Base-by-base conservation (phyloP, 176 grass and related monocot species). In the Thalia dealbata region DNA sequence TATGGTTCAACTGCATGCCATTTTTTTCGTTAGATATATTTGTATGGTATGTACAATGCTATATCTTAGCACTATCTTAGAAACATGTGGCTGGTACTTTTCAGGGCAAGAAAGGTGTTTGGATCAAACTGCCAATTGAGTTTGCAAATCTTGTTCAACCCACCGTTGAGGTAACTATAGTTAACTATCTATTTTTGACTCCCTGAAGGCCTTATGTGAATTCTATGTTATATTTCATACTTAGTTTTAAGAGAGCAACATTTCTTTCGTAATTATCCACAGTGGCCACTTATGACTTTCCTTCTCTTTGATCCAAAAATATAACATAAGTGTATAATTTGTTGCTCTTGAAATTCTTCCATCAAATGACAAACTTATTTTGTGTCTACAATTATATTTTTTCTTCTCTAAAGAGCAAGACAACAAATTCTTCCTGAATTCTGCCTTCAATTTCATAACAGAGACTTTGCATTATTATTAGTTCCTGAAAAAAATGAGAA, bases 61-160 rank as follows among this genome's bases (percentile, higher is more conserved):
- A 67, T 19, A 27, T n/a, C n/a, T n/a, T n/a, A n/a, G n/a, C n/a
- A n/a, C n/a, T n/a, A n/a, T n/a, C n/a, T n/a, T n/a, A n/a, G n/a
- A n/a, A n/a, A n/a, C n/a, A 10, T 67, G 41, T 67, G 64, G 1
- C 35, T 68, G 27, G 16, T 45, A 68, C 10, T 44, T 19, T n/a
- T 38, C 78, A 96, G 89, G 95, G 85, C 82, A 88, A 86, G 84
- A 81, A 76, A 84, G 95, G 89, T 79, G 87, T 97, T 30, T 97
- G 95, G 95, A 79, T 97, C 67, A 92, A 97, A 84, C 74, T 97
- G 68, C 90, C 89, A 6, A 92, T 92, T 70, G 73, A 70, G 42
- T 89, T 97, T 76, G 62, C 90, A 48, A 97, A 88, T 83, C 90
- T 97, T 84, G 85, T 92, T 83, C 83, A 84, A 69, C 72, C 85